These are phyloP conservation scores for Calophaca sinica DNA, from an alignment of 306 rosid genomes.

Conservation along the genomic window DNA sequence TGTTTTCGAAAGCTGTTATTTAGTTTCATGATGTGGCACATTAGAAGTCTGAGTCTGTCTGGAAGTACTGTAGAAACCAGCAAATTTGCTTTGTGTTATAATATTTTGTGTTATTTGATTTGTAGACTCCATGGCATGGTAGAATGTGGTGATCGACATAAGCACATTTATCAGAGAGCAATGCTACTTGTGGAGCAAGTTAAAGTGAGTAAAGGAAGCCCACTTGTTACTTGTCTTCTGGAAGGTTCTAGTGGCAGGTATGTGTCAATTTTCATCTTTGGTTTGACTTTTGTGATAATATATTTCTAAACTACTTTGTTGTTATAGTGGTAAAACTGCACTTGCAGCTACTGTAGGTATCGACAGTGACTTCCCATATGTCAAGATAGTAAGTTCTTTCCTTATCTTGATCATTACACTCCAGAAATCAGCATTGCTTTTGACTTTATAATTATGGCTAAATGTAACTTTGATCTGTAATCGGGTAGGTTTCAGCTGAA, in stretches of 20 bases:
- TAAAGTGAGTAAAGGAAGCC: slow-evolving; percentile 94
- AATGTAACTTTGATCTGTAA: slow-evolving; percentile 36
- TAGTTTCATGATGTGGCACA: slow-evolving; percentile 31
- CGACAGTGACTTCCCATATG: slow-evolving; percentile 95
- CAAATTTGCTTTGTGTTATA: slow-evolving; percentile 3
- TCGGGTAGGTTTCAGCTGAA: slow-evolving; percentile 84
- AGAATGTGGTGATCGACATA: slow-evolving; percentile 87
- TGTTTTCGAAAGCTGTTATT: slow-evolving; percentile 27
- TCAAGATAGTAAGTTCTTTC: slow-evolving; percentile 85
- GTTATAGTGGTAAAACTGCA: slow-evolving; percentile 91
- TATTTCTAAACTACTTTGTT: slow-evolving; percentile 52
- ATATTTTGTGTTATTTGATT: slow-evolving; percentile 40
- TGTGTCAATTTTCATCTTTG: slow-evolving; percentile 17
- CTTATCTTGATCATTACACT: slow-evolving; percentile 34
- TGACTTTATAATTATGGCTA: slow-evolving; percentile 29
- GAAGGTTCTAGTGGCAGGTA: slow-evolving; percentile 99
- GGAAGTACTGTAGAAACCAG: slow-evolving; percentile 31
- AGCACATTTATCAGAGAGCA: slow-evolving; percentile 83
- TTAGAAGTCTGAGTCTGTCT: slow-evolving; percentile 29
- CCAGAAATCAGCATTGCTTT: slow-evolving; percentile 39
- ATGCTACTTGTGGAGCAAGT: slow-evolving; percentile 94
- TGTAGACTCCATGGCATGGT: slow-evolving; percentile 87
- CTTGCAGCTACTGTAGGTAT: slow-evolving; percentile 96
- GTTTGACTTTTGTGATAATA: slow-evolving; percentile 41
- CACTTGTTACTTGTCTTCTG: slow-evolving; percentile 90